Conservation (phyloP, 2,329 filamentous ascomycete species). For the Diaporthe aspalathi region DNA sequence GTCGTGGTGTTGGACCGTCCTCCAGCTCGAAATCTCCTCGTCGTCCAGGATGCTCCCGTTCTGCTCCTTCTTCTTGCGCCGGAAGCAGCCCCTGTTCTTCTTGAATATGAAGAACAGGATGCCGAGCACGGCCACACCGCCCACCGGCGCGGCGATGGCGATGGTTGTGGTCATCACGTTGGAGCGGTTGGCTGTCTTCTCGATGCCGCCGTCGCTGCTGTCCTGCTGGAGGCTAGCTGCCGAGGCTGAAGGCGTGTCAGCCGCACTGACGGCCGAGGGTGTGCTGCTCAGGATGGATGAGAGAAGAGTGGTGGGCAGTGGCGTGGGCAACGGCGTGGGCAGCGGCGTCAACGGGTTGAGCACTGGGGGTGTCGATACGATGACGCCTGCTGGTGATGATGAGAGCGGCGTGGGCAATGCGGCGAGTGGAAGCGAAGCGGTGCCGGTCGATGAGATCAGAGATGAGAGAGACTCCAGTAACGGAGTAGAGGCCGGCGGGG, state of each 20-base stretch:
- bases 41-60: slow-evolving; percentile 28
- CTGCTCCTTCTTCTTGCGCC: slow-evolving; percentile 27
- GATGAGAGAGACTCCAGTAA: slow-evolving; percentile 35
- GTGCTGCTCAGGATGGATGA: slow-evolving; percentile 10
- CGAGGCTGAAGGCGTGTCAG: not conserved
- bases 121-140: slow-evolving; percentile 29
- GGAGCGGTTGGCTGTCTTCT: not conserved
- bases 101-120: slow-evolving; percentile 29
- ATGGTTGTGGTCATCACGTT: slow-evolving; percentile 31
- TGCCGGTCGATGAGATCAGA: slow-evolving; percentile 32
- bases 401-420: not conserved
- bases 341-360: not conserved
- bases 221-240: slow-evolving; percentile 17
- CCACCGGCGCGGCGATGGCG: slow-evolving; percentile 36
- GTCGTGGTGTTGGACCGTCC: slow-evolving; percentile 20
- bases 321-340: slow-evolving; percentile 10
- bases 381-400: not conserved
- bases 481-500: slow-evolving; percentile 9
- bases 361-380: not conserved
- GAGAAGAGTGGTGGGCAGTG: slow-evolving; percentile 22
- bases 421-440: not conserved
- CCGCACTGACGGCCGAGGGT: not conserved
- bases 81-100: slow-evolving; percentile 35
- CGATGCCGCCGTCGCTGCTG: not conserved
- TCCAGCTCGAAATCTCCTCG: slow-evolving; percentile 30